Conservation (phyloP, 2,329 filamentous ascomycete genomes). For the Monosporascus sp. region DNA sequence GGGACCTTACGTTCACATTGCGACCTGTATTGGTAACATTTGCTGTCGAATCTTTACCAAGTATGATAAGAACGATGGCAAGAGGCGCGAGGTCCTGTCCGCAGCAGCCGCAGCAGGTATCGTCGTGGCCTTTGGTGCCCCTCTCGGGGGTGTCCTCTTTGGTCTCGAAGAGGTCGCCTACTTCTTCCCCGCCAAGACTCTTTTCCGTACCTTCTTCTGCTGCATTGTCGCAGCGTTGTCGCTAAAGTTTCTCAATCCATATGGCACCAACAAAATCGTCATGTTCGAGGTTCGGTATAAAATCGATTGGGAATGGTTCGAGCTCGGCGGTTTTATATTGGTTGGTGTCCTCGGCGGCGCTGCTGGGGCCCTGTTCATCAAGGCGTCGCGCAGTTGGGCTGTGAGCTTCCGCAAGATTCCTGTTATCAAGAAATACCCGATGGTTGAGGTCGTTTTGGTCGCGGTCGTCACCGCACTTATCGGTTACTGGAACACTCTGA, state of each 20-base stretch:
- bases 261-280: slow-evolving; percentile 94
- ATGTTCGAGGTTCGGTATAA: slow-evolving; percentile 91
- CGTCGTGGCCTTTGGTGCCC: slow-evolving; percentile 89
- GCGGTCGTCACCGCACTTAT: slow-evolving; percentile 77
- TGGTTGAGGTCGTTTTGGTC: slow-evolving; percentile 84
- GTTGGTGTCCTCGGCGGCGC: slow-evolving; percentile 81
- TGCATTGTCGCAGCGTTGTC: slow-evolving; percentile 90
- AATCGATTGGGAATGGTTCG: slow-evolving; percentile 90
- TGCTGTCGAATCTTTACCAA: slow-evolving; percentile 89
- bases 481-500: slow-evolving; percentile 91
- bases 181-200: slow-evolving; percentile 94
- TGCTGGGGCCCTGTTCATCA: slow-evolving; percentile 89
- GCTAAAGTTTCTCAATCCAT: slow-evolving; percentile 91
- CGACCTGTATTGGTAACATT: slow-evolving; percentile 92
- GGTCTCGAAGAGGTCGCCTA: slow-evolving; percentile 93
- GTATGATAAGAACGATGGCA: slow-evolving; percentile 90
- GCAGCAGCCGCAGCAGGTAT: slow-evolving; percentile 89
- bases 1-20: slow-evolving; percentile 94
- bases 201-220: slow-evolving; percentile 97
- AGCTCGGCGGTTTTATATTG: slow-evolving; percentile 78
- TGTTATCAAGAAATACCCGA: slow-evolving; percentile 73
- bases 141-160: slow-evolving; percentile 81
- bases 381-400: slow-evolving; percentile 87
- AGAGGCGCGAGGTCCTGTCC: slow-evolving; percentile 88
- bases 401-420: slow-evolving; percentile 77